Base-by-base conservation (phyloP, 305 asterid species). In the Fraxinus baroniana region DNA sequence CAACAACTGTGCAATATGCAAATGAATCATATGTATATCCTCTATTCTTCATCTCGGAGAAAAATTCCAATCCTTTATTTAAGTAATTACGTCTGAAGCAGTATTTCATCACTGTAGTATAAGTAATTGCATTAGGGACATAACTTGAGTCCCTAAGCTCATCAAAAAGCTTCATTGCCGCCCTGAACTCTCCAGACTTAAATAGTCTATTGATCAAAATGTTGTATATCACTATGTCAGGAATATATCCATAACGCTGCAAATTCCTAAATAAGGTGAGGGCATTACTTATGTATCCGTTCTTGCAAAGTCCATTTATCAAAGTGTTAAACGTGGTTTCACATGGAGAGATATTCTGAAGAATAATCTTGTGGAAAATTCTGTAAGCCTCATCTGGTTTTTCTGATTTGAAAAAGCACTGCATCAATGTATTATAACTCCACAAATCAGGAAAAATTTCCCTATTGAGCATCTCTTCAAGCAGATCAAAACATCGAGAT, bases 371-470 rank as follows among this genome's bases (percentile, higher is more conserved):
- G 30, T 88, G 88, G 86, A 91, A 92, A 74, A 93, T 78, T 88
- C 86, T 85, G 87, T 90, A 90, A 1, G 97, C 98, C 82, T 95
- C 97, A 74, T 89, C 92, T 12, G 97, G 92, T 85, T 84, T 87
- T 75, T 95, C 97, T 81, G 81, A 66, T 86, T 86, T 90, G 88
- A 91, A 93, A 79, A 85, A 81, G 76, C 98, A 93, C 83, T 93
- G 94, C 94, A 95, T 94, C 88, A 95, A 83, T 26, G 92, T 95
- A 84, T 95, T 94, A 77, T 95, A 95, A 87, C 93, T 94, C 97
- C 98, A 92, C 33, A 89, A 80, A 79, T 94, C 94, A 22, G 99
- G 99, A 79, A 26, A 17, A 82, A 95, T 85, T 41, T 93, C 93
- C 77, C 70, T 70, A 17, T 83, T 86, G 44, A 88, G 87, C 99